Percentiles rank a stretch among this genome's conserved stretches.
Evolutionary conservation across 805 yeast species (phyloP).

Genomic region (Candida taoyuanica): DNA sequence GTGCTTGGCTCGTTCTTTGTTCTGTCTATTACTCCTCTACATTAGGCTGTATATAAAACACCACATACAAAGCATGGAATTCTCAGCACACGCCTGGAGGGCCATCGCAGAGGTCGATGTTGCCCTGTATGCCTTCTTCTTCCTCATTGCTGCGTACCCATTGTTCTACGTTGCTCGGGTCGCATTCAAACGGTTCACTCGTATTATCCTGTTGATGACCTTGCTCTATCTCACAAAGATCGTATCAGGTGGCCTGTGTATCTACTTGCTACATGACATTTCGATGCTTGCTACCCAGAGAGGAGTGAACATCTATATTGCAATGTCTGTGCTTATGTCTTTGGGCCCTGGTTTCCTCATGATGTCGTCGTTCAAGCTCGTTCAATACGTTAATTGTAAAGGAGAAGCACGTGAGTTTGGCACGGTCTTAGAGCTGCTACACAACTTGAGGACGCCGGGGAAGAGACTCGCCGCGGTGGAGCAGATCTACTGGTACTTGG

Average conservation of each 20-base stretch:
- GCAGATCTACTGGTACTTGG: background rate
- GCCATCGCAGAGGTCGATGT: constrained; percentile 1
- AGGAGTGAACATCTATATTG: constrained; percentile 4
- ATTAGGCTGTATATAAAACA: background rate
- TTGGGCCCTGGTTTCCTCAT: constrained; percentile 3
- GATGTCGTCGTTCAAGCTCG: constrained; percentile 2
- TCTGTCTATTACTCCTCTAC: background rate
- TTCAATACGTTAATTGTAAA: constrained; percentile 2
- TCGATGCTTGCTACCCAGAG: background rate
- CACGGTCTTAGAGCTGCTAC: background rate
- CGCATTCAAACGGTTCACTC: background rate
- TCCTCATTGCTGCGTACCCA: constrained; percentile 1
- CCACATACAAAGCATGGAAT: background rate
- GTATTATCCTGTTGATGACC: background rate
- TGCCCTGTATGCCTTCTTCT: background rate
- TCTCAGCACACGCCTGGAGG: constrained; percentile 2
- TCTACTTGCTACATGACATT: background rate
- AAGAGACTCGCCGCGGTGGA: constrained; percentile 1
- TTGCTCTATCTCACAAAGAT: constrained; percentile 3
- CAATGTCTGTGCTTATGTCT: constrained; percentile 1
- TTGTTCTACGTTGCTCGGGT: background rate
- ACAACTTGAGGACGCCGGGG: background rate
- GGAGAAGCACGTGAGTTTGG: background rate
- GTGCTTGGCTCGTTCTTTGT: background rate
- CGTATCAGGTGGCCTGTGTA: background rate